Evolutionary conservation across 805 yeast species (phyloP), one percentile per base, ranked within the genome.

Genomic region (Phaffomyces antillensis): DNA sequence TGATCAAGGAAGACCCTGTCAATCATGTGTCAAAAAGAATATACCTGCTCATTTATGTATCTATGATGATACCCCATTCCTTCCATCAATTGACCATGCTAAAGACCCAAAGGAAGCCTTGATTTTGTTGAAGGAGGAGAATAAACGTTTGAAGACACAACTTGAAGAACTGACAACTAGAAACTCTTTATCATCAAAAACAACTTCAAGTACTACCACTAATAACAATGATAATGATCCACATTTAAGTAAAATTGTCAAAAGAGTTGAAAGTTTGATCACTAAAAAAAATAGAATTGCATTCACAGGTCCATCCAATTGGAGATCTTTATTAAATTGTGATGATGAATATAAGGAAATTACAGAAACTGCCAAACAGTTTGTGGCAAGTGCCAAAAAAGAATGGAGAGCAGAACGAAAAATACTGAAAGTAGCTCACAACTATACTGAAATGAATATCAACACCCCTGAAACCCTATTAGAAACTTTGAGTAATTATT

Each of bases 51-150:
- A 51, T 24, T 40, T 55, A 15, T 59, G 63, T 34, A 48, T 58
- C 13, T 59, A 59, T 46, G 57, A 53, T 37, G 48, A 43, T 15
- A 54, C 65, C 0, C 65, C 63, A 12, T 56, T 64, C 39, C 44
- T 61, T 10, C 61, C 66, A 3, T 53, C 56, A 1, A 40, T 48
- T 10, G 60, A 59, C 7, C 50, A 42, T 3, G 48, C 47, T 2
- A 40, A 37, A 11, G 48, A 43, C 12, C 42, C 51, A 0, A 31
- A 42, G 1, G 56, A 54, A 6, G 51, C 48, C 1, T 6, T 54
- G 17, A 20, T 44, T 24, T 2, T 48, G n/a, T 36, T 56, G 23
- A 33, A 44, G 3, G 43, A 41, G 13, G 61, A 59, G 43, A 55
- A 53, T 37, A 39, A 45, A 15, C 42, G 41, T 20, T 26, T 57